These are phyloP conservation scores for Epichloe baconii DNA, from an alignment of 2,329 filamentous ascomycete species.

Conservation along the genomic window DNA sequence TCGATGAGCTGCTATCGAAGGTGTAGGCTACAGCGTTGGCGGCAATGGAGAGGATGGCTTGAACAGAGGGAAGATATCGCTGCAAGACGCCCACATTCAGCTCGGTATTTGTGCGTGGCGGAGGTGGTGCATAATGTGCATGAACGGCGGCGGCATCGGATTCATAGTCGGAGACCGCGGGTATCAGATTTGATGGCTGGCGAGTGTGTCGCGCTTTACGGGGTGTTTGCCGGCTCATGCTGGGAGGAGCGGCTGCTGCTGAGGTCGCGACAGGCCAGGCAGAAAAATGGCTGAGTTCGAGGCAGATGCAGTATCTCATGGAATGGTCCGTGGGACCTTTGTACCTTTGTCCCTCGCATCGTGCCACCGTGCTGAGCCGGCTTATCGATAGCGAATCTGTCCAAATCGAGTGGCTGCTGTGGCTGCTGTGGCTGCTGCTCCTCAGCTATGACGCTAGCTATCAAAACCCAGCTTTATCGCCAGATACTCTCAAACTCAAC, in stretches of 20 bases:
- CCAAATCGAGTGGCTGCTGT: too few species aligned
- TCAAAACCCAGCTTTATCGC: too few species aligned
- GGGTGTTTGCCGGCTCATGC: constrained; percentile 33
- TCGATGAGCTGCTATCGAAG: constrained; percentile 49
- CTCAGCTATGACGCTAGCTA: background rate
- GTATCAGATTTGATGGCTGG: constrained; percentile 27
- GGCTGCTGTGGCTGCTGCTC: too few species aligned
- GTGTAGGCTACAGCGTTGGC: constrained; percentile 79
- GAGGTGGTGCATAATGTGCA: constrained; percentile 29
- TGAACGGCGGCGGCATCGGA: constrained; percentile 42
- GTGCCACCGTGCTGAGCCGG: background rate
- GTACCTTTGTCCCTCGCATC: background rate
- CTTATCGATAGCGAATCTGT: background rate
- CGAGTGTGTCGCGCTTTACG: constrained; percentile 27
- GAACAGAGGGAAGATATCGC: constrained; percentile 65
- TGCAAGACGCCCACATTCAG: constrained; percentile 78
- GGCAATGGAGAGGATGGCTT: constrained; percentile 63
- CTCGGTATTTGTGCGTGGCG: constrained; percentile 62
- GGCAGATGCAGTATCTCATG: too few species aligned
- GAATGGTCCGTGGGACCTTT: background rate
- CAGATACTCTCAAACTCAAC: too few species aligned
- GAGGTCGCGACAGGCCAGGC: background rate
- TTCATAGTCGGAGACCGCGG: constrained; percentile 47
- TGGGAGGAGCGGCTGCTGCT: background rate
- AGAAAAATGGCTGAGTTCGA: background rate